Percentiles rank a stretch among this genome's conserved stretches.
phyloP scores from a whole-genome alignment of 1,284 basidiomycete genomes.

The Boletellus sp. region DNA sequence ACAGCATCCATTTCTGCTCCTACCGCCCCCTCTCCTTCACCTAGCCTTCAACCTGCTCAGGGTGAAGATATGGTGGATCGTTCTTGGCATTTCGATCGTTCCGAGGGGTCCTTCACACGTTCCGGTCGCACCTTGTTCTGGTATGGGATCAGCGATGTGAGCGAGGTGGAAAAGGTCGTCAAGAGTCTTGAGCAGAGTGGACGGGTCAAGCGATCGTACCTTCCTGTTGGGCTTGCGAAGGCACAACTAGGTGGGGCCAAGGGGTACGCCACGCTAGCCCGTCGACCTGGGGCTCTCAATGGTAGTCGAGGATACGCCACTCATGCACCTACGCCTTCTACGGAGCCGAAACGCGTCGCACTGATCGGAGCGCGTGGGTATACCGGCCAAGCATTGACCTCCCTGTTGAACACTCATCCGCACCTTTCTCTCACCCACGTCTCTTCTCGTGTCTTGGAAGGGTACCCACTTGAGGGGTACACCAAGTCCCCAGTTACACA shows the following conservation, averaged over 20 bases:
- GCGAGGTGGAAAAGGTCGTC: constrained; percentile 87
- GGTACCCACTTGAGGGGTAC: constrained; percentile 79
- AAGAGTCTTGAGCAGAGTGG: constrained; percentile 82
- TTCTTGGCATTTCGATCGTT: constrained; percentile 98
- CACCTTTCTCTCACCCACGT: constrained; percentile 89
- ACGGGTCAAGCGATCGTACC: constrained; percentile 82
- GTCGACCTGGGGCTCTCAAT: constrained; percentile 42
- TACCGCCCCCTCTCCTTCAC: constrained; percentile 9
- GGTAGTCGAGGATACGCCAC: constrained; percentile 64
- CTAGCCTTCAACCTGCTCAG: constrained; percentile 13
- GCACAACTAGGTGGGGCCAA: constrained; percentile 38
- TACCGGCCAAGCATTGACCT: constrained; percentile 91
- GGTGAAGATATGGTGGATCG: constrained; percentile 87
- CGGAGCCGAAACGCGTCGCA: constrained; percentile 83
- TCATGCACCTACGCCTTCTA: constrained; percentile 42
- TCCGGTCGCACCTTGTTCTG: constrained; percentile 94
- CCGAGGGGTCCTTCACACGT: constrained; percentile 95
- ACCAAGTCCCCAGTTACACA: constrained; percentile 76
- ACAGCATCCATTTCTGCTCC: constrained; percentile 67
- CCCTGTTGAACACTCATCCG: constrained; percentile 83
- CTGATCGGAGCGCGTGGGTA: constrained; percentile 95
- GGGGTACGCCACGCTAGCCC: constrained; percentile 75
- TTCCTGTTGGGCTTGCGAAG: constrained; percentile 84
- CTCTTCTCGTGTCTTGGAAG: constrained; percentile 93
- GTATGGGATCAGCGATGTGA: constrained; percentile 92